A percentile compares a stretch with the other conserved stretches of the same genome.
Conservation (phyloP, 768 basidiomycete genomes). For the Coprinellus aureogranulatus region DNA sequence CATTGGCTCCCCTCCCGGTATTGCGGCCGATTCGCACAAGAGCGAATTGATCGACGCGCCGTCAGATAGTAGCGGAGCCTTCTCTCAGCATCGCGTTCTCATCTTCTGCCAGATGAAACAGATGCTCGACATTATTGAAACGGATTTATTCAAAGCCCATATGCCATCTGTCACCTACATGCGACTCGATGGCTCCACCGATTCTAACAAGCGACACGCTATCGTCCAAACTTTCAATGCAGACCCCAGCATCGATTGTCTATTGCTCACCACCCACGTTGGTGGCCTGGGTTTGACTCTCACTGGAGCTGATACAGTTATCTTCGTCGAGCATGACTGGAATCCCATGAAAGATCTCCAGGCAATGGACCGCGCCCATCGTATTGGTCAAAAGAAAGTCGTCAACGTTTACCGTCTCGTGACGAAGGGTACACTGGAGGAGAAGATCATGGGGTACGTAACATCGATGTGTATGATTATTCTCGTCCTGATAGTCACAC, state of each 20-base stretch:
- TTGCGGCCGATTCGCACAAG: slow-evolving; percentile 55
- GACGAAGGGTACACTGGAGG: slow-evolving; percentile 94
- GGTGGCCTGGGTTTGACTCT: slow-evolving; percentile 94
- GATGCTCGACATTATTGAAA: slow-evolving; percentile 98
- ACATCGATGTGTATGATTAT: not conserved
- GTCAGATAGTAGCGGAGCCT: slow-evolving; percentile 51
- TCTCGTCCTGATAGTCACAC: slow-evolving; percentile 8
- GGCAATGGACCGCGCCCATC: slow-evolving; percentile 98
- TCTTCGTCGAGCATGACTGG: slow-evolving; percentile 99
- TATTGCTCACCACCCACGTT: slow-evolving; percentile 94
- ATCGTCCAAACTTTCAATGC: slow-evolving; percentile 98
- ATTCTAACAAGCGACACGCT: slow-evolving; percentile 90
- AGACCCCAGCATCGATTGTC: slow-evolving; percentile 95
- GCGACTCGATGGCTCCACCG: slow-evolving; percentile 93
- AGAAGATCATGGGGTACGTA: slow-evolving; percentile 98
- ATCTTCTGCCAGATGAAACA: slow-evolving; percentile 99
- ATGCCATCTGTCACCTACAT: slow-evolving; percentile 99
- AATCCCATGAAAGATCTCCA: slow-evolving; percentile 99
- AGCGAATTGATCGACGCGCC: slow-evolving; percentile 65
- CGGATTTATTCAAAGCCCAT: slow-evolving; percentile 81
- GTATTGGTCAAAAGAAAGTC: slow-evolving; percentile 97
- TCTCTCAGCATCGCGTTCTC: slow-evolving; percentile 96
- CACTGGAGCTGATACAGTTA: slow-evolving; percentile 98
- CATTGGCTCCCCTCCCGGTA: slow-evolving; percentile 60
- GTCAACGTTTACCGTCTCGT: slow-evolving; percentile 98